Base-by-base conservation (phyloP, 1,139 yeast genomes). In the Debaryomyces udenii region DNA sequence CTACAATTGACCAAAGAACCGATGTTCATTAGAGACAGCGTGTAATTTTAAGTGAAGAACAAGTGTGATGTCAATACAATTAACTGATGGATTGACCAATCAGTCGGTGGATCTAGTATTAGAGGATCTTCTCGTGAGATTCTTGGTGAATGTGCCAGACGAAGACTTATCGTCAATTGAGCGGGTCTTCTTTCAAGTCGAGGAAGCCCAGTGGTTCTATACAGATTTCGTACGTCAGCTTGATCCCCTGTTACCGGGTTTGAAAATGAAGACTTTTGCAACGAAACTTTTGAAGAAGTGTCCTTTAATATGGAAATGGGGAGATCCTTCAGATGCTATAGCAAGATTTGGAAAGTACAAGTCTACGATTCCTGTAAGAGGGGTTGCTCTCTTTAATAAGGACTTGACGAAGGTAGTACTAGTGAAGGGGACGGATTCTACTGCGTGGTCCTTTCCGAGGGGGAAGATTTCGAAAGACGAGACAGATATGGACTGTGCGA, bases 131-230 rank as follows among this genome's bases (percentile, higher is more conserved):
- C 73, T 90, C 30, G 98, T 89, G 37, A 74, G 99, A 47, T 94
- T 94, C 58, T 83, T 94, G 41, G 80, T 91, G 46, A 94, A 93
- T 68, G 86, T 93, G 39, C 98, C 99, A 5, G 81, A 81, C 10
- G 98, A 91, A 58, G 99, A 93, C 61, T 68, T 91, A 41, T 81
- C 93, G 24, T 79, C 93, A 15, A 81, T 87, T 36, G 96, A 90
- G 53, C 75, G 99, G 56, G 86, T 91, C 27, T 80, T 90, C 57
- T 94, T 94, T 68, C 96, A 91, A 59, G 83, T 94, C 31, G 99
- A 94, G 70, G 99, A 94, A 63, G 99, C 99, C 2, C 96, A 90
- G 56, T 94, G 99, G 99, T 94, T 87, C 61, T 94, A 91, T 61
- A 80, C 88, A 37, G 99, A 94, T 64, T 91, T 86, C 57, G 74